Percentiles rank a stretch among this genome's conserved stretches.
phyloP scores from a whole-genome alignment of 2,329 filamentous ascomycete species.

The Ilyonectria mors-panacis region DNA sequence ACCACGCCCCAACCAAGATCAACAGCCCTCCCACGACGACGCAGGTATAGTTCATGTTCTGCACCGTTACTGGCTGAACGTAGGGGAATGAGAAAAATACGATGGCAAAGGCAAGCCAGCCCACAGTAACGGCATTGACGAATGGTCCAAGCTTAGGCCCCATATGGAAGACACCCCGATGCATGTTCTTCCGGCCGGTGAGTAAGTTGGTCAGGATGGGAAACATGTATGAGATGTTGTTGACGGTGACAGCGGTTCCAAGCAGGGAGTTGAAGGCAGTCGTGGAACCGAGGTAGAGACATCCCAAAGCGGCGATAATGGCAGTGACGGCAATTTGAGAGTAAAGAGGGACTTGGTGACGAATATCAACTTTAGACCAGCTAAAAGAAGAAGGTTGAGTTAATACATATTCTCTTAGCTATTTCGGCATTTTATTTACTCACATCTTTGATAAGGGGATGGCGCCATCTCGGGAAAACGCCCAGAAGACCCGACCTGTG shows the following conservation, averaged over 20 bases:
- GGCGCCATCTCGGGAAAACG: slow-evolving; percentile 61
- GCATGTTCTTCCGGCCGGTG: slow-evolving; percentile 56
- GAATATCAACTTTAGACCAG: slow-evolving; percentile 56
- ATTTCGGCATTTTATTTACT: slow-evolving; percentile 4
- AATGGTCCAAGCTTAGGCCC: slow-evolving; percentile 50
- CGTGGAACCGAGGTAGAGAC: slow-evolving; percentile 59
- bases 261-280: slow-evolving; percentile 62
- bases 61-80: slow-evolving; percentile 53
- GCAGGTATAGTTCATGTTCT: slow-evolving; percentile 66
- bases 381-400: slow-evolving; percentile 10
- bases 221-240: slow-evolving; percentile 62
- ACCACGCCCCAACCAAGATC: slow-evolving; percentile 58
- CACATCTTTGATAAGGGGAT: slow-evolving; percentile 54
- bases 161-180: slow-evolving; percentile 58
- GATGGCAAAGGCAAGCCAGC: slow-evolving; percentile 58
- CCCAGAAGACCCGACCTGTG: slow-evolving; percentile 56
- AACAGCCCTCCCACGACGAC: slow-evolving; percentile 59
- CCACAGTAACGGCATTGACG: slow-evolving; percentile 55
- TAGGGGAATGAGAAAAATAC: slow-evolving; percentile 63
- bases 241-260: slow-evolving; percentile 57
- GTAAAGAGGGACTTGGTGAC: slow-evolving; percentile 55
- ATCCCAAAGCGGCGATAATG: slow-evolving; percentile 57
- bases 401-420: too few relatives aligned
- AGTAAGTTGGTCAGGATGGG: slow-evolving; percentile 62
- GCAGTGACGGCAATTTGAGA: slow-evolving; percentile 53